These are phyloP conservation scores for Lachancea thermotolerans DNA, from an alignment of 805 yeast species.

Conservation along the genomic window DNA sequence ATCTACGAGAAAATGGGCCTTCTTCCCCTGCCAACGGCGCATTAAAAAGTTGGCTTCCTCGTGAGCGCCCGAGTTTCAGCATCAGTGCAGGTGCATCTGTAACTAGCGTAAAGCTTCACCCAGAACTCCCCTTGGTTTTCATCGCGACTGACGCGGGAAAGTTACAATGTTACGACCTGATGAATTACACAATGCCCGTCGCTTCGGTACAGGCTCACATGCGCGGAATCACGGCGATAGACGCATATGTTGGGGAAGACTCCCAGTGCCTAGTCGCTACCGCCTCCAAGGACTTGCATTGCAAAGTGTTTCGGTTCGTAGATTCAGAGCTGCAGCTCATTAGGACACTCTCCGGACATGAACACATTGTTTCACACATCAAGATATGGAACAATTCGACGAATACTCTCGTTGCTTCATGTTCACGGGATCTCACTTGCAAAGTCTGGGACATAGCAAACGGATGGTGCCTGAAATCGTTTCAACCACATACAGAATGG, in stretches of 20 bases:
- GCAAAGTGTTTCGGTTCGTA: conserved; percentile 44
- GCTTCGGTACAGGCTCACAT: conserved; percentile 69
- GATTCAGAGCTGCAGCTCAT: conserved; percentile 42
- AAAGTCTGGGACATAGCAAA: conserved; percentile 60
- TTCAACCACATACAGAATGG: conserved; percentile 86
- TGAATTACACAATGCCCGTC: conserved; percentile 55
- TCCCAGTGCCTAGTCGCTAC: conserved; percentile 36
- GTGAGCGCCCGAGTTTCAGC: conserved; percentile 36
- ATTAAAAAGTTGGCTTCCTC: conserved; percentile 56
- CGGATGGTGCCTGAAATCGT: conserved; percentile 61
- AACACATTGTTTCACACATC: conserved; percentile 70
- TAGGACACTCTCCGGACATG: conserved; percentile 74
- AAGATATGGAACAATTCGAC: conserved; percentile 39
- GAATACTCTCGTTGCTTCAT: conserved; percentile 47
- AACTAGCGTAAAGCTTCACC: conserved; percentile 65
- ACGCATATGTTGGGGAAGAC: conserved; percentile 12
- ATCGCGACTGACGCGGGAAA: conserved; percentile 70
- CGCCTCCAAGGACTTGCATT: conserved; percentile 43
- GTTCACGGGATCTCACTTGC: conserved; percentile 56
- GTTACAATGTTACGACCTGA: conserved; percentile 62
- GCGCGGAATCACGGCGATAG: conserved; percentile 43
- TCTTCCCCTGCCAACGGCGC: conserved; percentile 8
- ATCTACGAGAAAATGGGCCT: conserved; percentile 1
- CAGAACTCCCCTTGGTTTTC: conserved; percentile 56
- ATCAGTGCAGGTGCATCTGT: conserved; percentile 56